phyloP scores from a whole-genome alignment of 1,284 basidiomycete genomes.

The Vanrija pseudolonga region DNA sequence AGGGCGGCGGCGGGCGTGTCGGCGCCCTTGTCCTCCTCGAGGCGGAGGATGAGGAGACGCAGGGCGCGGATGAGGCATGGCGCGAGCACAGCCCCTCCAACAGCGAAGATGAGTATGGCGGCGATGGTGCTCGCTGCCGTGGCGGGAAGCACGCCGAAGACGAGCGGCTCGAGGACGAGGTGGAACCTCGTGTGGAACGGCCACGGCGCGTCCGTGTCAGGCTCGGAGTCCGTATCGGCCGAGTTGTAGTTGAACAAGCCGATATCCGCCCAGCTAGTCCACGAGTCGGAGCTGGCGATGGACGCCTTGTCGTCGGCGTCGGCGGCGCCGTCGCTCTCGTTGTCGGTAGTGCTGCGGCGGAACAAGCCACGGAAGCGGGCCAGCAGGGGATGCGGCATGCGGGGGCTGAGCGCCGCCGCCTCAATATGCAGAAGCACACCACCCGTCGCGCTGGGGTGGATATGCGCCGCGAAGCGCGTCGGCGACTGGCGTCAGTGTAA shows the following conservation, averaged over 20 bases:
- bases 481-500: conserved; percentile 17
- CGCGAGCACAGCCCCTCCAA: not conserved
- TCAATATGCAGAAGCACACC: conserved; percentile 14
- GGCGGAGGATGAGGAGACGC: too few relatives aligned
- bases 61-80: too few relatives aligned
- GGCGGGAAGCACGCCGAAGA: conserved; percentile 30
- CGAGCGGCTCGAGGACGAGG: conserved; percentile 35
- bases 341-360: too few relatives aligned
- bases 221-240: too few relatives aligned
- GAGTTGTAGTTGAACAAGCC: not conserved
- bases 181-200: conserved; percentile 22
- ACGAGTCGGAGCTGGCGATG: not conserved
- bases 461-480: conserved; percentile 15
- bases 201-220: not conserved
- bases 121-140: conserved; percentile 26
- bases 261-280: not conserved
- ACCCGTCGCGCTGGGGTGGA: not conserved
- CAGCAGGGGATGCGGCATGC: conserved; percentile 17
- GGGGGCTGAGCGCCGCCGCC: conserved; percentile 22
- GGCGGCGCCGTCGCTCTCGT: too few relatives aligned
- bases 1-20: too few relatives aligned
- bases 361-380: not conserved
- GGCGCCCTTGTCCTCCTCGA: too few relatives aligned
- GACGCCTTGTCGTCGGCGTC: too few relatives aligned
- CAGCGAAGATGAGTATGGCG: conserved; percentile 17